Conservation (phyloP, 2,329 filamentous ascomycete species). For the Epichloe festucae region DNA sequence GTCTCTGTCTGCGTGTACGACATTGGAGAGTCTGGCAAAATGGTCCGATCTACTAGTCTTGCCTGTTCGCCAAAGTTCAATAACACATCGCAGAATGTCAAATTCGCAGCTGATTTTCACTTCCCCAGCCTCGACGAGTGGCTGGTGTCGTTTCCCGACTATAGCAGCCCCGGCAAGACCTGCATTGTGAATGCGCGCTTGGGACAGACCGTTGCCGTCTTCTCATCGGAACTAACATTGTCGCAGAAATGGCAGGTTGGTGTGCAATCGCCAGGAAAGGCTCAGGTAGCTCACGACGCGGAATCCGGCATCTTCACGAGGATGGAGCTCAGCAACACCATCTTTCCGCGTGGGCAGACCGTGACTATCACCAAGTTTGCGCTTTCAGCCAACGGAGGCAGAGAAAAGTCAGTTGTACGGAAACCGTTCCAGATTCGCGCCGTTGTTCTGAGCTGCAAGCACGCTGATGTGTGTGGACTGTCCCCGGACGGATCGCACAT, state of each 20-base stretch:
- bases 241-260: conserved; percentile 5
- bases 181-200: conserved; percentile 6
- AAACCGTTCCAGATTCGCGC: conserved; percentile 2
- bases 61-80: neutral
- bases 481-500: conserved; percentile 3
- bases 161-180: conserved; percentile 2
- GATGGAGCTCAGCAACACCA: neutral
- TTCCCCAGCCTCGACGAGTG: conserved; percentile 3
- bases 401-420: conserved; percentile 3
- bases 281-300: neutral
- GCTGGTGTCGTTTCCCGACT: conserved; percentile 6
- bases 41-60: neutral
- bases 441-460: neutral
- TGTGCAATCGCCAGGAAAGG: neutral
- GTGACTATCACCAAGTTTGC: conserved; percentile 3
- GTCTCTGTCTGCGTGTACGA: conserved; percentile 3
- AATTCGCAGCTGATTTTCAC: conserved; percentile 4
- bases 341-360: conserved; percentile 3
- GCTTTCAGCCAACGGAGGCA: conserved; percentile 3
- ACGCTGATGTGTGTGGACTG: conserved; percentile 2
- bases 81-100: neutral
- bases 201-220: conserved; percentile 3
- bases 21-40: neutral
- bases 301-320: conserved; percentile 4
- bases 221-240: conserved; percentile 1